Conservation (phyloP, 345 rosid species). For the Hibiscus trionum region DNA sequence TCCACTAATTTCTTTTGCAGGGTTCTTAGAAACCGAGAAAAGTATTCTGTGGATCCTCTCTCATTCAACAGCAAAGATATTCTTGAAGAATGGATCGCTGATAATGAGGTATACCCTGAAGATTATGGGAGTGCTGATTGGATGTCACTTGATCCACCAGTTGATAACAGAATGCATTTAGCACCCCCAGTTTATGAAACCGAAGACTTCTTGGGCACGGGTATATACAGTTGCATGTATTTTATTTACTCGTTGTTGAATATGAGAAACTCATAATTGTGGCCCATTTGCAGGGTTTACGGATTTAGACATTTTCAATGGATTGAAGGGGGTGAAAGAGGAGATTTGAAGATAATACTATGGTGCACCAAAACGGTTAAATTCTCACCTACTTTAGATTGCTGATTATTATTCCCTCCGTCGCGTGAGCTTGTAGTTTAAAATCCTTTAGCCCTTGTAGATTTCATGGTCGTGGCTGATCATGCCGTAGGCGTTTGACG, state of each 20-base stretch:
- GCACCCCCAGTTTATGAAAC: slow-evolving; percentile 45
- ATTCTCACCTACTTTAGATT: not conserved
- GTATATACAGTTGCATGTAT: slow-evolving; percentile 32
- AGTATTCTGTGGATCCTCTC: slow-evolving; percentile 40
- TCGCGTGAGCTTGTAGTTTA: not conserved
- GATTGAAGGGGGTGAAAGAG: slow-evolving; percentile 34
- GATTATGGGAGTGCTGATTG: slow-evolving; percentile 57
- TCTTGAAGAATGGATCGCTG: slow-evolving; percentile 72
- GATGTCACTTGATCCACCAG: slow-evolving; percentile 52
- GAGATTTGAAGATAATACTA: slow-evolving; percentile 22
- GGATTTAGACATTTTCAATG: slow-evolving; percentile 63
- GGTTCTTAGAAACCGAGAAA: slow-evolving; percentile 29
- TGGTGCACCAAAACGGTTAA: not conserved
- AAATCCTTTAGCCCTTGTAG: not conserved
- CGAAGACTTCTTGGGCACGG: slow-evolving; percentile 48
- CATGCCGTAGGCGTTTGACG: not conserved
- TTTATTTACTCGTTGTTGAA: not conserved
- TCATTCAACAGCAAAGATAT: slow-evolving; percentile 34
- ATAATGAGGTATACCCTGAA: slow-evolving; percentile 41
- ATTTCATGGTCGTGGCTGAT: not conserved
- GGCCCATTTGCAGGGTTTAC: slow-evolving; percentile 50
- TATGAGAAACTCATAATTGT: not conserved
- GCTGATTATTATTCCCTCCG: not conserved
- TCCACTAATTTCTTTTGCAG: slow-evolving; percentile 9
- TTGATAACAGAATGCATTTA: slow-evolving; percentile 26